Evolutionary conservation across 1,284 basidiomycete genomes (phyloP).

Genomic region (Meira miltonrushii): DNA sequence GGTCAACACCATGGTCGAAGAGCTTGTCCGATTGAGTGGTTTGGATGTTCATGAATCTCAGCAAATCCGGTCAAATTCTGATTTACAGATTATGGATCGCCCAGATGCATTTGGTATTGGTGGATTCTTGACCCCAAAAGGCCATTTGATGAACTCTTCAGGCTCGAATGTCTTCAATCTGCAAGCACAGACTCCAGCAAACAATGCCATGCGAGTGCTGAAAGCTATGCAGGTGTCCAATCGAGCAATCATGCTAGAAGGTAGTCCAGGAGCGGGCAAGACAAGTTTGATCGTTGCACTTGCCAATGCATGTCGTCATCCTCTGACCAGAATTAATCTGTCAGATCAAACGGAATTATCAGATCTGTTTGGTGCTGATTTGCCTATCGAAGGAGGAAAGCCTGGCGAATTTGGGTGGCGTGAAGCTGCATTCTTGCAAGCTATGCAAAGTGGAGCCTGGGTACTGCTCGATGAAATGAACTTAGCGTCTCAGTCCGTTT

Average conservation of each 20-base stretch:
- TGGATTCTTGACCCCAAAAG: constrained; percentile 65
- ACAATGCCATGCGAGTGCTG: constrained; percentile 83
- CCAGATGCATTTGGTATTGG: constrained; percentile 63
- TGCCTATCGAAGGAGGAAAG: constrained; percentile 85
- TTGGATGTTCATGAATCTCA: no score
- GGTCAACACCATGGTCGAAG: not conserved
- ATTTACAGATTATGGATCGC: not conserved
- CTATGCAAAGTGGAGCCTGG: constrained; percentile 72
- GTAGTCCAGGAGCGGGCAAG: constrained; percentile 98
- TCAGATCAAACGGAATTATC: constrained; percentile 97
- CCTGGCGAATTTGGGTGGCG: constrained; percentile 96
- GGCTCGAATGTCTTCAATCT: constrained; percentile 64
- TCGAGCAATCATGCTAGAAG: constrained; percentile 92
- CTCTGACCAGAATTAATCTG: constrained; percentile 90
- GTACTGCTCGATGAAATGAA: constrained; percentile 99
- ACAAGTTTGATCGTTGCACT: constrained; percentile 88
- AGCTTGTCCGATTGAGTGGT: not conserved
- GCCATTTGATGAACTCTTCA: constrained; percentile 12
- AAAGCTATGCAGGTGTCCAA: constrained; percentile 75
- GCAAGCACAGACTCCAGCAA: constrained; percentile 77
- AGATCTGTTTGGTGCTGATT: constrained; percentile 92
- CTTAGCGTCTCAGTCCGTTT: constrained; percentile 79
- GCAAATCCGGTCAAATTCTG: not conserved
- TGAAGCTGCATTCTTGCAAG: constrained; percentile 89
- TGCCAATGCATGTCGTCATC: constrained; percentile 71